Percentiles rank a stretch among this genome's conserved stretches.
phyloP scores from a whole-genome alignment of 176 grass and related monocot genomes.

The Thalia dealbata region DNA sequence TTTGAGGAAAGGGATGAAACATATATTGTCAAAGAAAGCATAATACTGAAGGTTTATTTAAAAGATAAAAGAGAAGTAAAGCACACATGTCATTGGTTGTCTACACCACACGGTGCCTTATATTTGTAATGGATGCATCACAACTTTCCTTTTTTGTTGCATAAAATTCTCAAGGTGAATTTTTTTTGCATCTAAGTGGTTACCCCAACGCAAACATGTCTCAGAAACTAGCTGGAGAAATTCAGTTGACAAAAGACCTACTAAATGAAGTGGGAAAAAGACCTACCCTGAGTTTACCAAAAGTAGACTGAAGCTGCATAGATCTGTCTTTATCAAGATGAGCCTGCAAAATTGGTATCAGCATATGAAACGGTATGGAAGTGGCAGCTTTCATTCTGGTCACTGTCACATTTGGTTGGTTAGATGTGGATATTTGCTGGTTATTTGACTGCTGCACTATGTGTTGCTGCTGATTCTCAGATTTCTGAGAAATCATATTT shows the following conservation, averaged over 20 bases:
- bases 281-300: slow-evolving; percentile 75
- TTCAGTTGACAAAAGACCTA: neutral
- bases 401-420: slow-evolving; percentile 38
- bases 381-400: slow-evolving; percentile 34
- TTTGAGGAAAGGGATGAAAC: too few relatives aligned
- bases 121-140: too few relatives aligned
- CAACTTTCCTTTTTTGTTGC: neutral
- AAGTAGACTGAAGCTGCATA: slow-evolving; percentile 80
- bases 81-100: neutral
- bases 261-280: slow-evolving; percentile 18
- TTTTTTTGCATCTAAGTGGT: neutral
- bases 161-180: neutral
- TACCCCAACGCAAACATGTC: neutral
- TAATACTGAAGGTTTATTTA: neutral
- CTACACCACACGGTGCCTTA: neutral
- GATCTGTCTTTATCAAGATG: slow-evolving; percentile 79
- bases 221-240: too few relatives aligned
- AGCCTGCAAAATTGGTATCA: slow-evolving; percentile 79
- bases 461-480: slow-evolving; percentile 30
- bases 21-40: neutral
- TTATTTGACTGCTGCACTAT: slow-evolving; percentile 41
- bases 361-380: slow-evolving; percentile 81
- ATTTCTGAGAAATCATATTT: slow-evolving; percentile 3
- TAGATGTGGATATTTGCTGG: slow-evolving; percentile 43
- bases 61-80: neutral